These are phyloP conservation scores for Coniochaeta sp. DNA, from an alignment of 2,329 filamentous ascomycete genomes.

Conservation along the genomic window DNA sequence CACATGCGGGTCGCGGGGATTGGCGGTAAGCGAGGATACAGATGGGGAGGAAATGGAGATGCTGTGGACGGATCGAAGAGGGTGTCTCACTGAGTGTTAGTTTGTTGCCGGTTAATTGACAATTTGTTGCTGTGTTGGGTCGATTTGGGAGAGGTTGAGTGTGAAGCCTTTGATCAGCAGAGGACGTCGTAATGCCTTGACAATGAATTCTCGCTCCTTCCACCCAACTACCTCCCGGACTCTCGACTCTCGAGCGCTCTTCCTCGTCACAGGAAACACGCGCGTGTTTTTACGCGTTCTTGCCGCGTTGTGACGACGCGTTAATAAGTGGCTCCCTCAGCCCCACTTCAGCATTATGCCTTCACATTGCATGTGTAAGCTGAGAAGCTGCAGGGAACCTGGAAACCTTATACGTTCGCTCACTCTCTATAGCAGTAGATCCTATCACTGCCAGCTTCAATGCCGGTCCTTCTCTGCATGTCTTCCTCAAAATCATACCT, in stretches of 20 bases:
- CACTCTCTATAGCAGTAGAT: too few relatives aligned
- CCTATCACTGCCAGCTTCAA: too few relatives aligned
- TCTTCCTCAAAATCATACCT: too few relatives aligned
- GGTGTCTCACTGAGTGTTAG: neutral
- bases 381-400: neutral
- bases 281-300: constrained; percentile 1
- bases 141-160: neutral
- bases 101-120: neutral
- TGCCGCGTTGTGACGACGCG: neutral
- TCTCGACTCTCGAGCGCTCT: neutral
- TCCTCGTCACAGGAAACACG: neutral
- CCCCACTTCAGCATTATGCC: neutral
- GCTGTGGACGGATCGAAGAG: neutral
- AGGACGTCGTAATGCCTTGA: neutral
- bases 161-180: neutral
- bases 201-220: neutral
- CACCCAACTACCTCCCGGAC: too few relatives aligned
- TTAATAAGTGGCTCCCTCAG: neutral
- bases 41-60: neutral
- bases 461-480: too few relatives aligned
- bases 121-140: neutral
- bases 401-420: too few relatives aligned
- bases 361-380: neutral
- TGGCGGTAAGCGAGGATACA: neutral
- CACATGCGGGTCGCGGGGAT: neutral